Evolutionary conservation across 116 monocot species (phyloP), one percentile per base, ranked within the genome.

Genomic region (Posidonia oceanica): DNA sequence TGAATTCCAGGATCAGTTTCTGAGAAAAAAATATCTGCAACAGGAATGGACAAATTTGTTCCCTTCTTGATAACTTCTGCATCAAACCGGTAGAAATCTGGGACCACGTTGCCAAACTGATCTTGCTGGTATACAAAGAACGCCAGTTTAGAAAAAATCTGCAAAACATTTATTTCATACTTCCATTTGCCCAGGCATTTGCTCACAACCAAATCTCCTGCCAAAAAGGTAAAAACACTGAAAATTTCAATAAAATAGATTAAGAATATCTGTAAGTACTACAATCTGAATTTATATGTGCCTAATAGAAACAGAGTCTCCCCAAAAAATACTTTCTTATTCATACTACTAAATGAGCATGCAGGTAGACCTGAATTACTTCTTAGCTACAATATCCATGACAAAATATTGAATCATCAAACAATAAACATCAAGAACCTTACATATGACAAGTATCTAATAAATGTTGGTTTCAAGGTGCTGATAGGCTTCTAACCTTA

Each of bases 61-160:
- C 75, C 69, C 68, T 80, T 88, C 44, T 95, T 62, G 64, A 95
- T 74, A 52, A 95, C 79, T 37, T 68, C 56, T 76, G 94, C 88
- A 83, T 95, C 94, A 81, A 95, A 86, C 63, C 80, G 68, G 83
- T 83, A 83, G 60, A 84, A 81, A 60, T 69, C 84, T 48, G 86
- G 79, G 69, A 91, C 91, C 66, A 80, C 14, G 53, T 95, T 95
- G 54, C 86, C 86, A 75, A 83, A 95, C 39, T 72, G 74, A 78
- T 95, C 95, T 75, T 68, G 67, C 66, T 88, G 91, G 54, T 86
- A 69, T 70, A 95, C 76, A 20, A 95, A 80, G 3, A 95, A 80
- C 72, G 91, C 91, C 64, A 88, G 75, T 72, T 80, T 88, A 2
- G 95, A 95, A 73, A 91, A 95, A 61, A 95, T 81, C 64, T 91